Evolutionary conservation across 2,329 filamentous ascomycete species (phyloP).

Genomic region (Xylaria sp.): DNA sequence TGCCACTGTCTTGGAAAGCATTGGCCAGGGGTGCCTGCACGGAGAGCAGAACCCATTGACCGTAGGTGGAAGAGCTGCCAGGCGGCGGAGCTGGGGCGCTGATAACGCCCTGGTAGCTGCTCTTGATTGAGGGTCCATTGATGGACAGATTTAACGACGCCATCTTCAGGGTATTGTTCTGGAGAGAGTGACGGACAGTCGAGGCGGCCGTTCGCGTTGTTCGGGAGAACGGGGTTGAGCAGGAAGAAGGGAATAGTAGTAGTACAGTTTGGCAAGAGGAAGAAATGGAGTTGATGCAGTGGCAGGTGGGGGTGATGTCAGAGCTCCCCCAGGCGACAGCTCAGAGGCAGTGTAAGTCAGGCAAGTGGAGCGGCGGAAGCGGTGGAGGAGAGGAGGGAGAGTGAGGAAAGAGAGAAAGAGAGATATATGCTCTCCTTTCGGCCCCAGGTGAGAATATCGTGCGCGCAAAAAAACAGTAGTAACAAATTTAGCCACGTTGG

Average conservation of each 20-base stretch:
- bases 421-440: not conserved
- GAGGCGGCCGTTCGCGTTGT: constrained; percentile 29
- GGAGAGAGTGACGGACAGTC: constrained; percentile 23
- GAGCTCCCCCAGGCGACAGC: constrained; percentile 39
- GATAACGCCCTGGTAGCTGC: constrained; percentile 74
- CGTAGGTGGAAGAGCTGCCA: constrained; percentile 79
- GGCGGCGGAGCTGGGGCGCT: constrained; percentile 63
- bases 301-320: constrained; percentile 49
- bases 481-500: constrained; percentile 22
- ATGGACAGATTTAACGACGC: constrained; percentile 82
- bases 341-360: constrained; percentile 10
- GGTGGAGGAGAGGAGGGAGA: constrained; percentile 6
- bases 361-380: constrained; percentile 10
- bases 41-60: constrained; percentile 93
- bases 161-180: constrained; percentile 61
- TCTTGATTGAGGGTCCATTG: constrained; percentile 86
- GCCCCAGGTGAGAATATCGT: not conserved
- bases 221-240: constrained; percentile 29
- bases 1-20: constrained; percentile 86
- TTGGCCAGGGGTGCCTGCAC: constrained; percentile 92
- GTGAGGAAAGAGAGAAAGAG: not conserved
- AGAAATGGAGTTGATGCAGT: constrained; percentile 30
- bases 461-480: not conserved
- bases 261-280: constrained; percentile 19
- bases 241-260: constrained; percentile 11